phyloP scores from a whole-genome alignment of 805 yeast species.

The Cyberlindnera misumaiensis region DNA sequence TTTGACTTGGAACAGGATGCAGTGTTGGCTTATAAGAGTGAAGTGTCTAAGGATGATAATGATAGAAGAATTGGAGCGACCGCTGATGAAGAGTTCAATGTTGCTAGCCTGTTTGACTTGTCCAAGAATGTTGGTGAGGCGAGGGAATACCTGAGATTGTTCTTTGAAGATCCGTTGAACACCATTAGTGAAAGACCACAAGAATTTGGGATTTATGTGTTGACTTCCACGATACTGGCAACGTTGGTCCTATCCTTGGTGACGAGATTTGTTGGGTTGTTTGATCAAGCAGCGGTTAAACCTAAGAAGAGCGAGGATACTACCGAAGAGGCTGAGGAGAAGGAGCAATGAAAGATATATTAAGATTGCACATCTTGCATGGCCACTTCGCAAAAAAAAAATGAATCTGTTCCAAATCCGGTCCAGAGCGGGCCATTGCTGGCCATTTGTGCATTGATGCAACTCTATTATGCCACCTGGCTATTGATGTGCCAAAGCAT shows the following conservation, averaged over 20 bases:
- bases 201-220: slow-evolving; percentile 42
- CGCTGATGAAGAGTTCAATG: slow-evolving; percentile 9
- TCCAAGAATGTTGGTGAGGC: slow-evolving; percentile 18
- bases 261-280: no score
- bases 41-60: slow-evolving; percentile 7
- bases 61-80: slow-evolving; percentile 10
- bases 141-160: slow-evolving; percentile 30
- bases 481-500: no score
- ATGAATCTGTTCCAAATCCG: no score
- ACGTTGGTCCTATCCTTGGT: slow-evolving; percentile 33
- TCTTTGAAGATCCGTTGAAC: slow-evolving; percentile 37
- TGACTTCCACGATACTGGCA: slow-evolving; percentile 33
- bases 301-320: neutral
- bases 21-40: slow-evolving; percentile 4
- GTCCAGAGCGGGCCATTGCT: no score
- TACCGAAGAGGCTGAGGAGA: neutral
- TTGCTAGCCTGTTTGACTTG: no score
- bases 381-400: no score
- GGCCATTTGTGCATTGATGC: no score
- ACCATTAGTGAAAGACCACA: slow-evolving; percentile 41
- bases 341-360: no score
- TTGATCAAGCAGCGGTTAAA: neutral
- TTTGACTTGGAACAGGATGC: slow-evolving; percentile 40
- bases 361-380: no score
- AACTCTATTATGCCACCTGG: no score